phyloP scores from a whole-genome alignment of 2,329 filamentous ascomycete genomes.

The Pochonia chlamydosporia region DNA sequence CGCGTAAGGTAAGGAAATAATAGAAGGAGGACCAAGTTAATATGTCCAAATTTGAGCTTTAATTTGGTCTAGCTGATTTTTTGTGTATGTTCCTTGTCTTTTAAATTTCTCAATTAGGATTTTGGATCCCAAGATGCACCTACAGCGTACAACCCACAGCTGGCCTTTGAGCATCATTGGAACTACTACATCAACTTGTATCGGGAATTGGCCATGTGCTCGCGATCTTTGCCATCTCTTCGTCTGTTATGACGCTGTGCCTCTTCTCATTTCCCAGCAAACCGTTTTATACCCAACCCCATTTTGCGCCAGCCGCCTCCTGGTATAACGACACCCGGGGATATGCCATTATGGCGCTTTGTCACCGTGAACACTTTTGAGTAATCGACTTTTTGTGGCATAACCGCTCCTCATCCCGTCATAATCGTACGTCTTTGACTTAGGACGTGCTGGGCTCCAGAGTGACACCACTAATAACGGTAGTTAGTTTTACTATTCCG shows the following conservation, averaged over 20 bases:
- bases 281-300: not conserved
- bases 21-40: not conserved
- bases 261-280: not conserved
- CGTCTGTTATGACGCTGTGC: not conserved
- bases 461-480: constrained; percentile 42
- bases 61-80: constrained; percentile 14
- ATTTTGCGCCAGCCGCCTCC: constrained; percentile 3
- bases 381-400: not conserved
- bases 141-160: not conserved
- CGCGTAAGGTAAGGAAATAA: constrained; percentile 74
- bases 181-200: not conserved
- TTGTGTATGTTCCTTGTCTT: constrained; percentile 12
- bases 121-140: not conserved
- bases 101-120: not conserved
- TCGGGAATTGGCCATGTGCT: not conserved
- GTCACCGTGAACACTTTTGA: constrained; percentile 1
- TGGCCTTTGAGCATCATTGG: not conserved
- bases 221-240: not conserved
- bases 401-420: constrained; percentile 7
- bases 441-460: constrained; percentile 45
- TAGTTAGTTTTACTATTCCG: not conserved
- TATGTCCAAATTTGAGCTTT: constrained; percentile 12
- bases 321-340: not conserved
- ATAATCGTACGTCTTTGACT: constrained; percentile 10
- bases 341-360: not conserved